Evolutionary conservation across 1,284 basidiomycete genomes (phyloP).

Genomic region (Pseudozyma thailandica): DNA sequence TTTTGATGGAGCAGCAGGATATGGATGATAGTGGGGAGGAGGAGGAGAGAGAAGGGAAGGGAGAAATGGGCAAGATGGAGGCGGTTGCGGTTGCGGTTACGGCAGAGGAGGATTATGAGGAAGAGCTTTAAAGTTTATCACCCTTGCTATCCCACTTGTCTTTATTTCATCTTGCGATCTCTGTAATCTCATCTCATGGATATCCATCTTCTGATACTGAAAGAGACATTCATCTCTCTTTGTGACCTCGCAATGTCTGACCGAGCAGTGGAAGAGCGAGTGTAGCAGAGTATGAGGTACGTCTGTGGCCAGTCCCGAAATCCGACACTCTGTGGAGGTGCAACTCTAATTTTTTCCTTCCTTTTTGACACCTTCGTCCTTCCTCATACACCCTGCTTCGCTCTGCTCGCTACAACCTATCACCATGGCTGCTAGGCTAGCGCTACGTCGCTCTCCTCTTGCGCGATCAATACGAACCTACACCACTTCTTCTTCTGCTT

Average conservation of each 20-base stretch:
- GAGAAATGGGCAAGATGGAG: background rate
- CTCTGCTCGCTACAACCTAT: no score
- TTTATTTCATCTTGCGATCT: background rate
- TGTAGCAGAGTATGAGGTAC: no score
- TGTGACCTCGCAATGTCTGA: no score
- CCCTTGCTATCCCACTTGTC: background rate
- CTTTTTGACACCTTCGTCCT: background rate
- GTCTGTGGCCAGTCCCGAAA: no score
- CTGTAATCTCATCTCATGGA: no score
- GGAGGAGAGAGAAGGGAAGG: background rate
- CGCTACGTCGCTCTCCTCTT: no score
- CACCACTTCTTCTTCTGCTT: no score
- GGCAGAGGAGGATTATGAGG: constrained; percentile 19
- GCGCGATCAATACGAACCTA: no score
- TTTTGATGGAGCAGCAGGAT: constrained; percentile 24
- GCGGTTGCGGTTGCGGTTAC: background rate
- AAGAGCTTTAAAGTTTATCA: constrained; percentile 16
- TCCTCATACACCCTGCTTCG: background rate
- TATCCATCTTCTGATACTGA: no score
- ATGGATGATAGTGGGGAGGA: constrained; percentile 15
- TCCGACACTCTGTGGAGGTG: constrained; percentile 10
- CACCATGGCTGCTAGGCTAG: no score
- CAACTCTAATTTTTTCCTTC: constrained; percentile 6
- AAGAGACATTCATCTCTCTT: no score
- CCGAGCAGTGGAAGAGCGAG: no score